phyloP scores from a whole-genome alignment of 2,329 filamentous ascomycete genomes.

The Fusarium chlamydosporum region DNA sequence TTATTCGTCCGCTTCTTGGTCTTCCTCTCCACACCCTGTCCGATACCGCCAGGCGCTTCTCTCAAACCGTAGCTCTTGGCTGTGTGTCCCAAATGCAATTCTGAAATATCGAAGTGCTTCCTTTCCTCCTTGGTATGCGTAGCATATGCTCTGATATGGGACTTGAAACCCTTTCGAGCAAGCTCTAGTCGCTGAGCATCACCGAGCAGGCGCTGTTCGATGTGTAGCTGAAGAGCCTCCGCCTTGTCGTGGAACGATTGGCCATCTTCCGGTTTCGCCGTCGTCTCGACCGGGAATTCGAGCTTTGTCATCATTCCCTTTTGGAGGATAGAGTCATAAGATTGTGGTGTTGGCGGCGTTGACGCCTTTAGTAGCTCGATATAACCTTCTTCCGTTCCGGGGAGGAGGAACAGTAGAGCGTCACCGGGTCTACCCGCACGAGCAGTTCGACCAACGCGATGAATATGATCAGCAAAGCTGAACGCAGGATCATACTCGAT shows the following conservation, averaged over 20 bases:
- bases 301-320: constrained; percentile 74
- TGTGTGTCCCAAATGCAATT: constrained; percentile 90
- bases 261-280: constrained; percentile 61
- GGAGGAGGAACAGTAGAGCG: constrained; percentile 89
- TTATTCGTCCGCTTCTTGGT: constrained; percentile 58
- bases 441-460: constrained; percentile 94
- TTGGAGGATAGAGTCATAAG: constrained; percentile 71
- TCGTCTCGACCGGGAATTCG: constrained; percentile 78
- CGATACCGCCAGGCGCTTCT: constrained; percentile 88
- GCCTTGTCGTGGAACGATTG: constrained; percentile 65
- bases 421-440: constrained; percentile 91
- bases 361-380: constrained; percentile 76
- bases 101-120: constrained; percentile 89
- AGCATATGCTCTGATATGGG: constrained; percentile 93
- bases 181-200: constrained; percentile 80
- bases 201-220: constrained; percentile 71
- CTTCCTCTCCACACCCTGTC: constrained; percentile 67
- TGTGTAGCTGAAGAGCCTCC: constrained; percentile 70
- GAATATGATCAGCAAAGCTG: constrained; percentile 91
- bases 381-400: constrained; percentile 93
- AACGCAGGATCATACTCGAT: constrained; percentile 98
- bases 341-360: constrained; percentile 63
- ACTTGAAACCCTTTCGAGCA: constrained; percentile 88
- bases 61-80: constrained; percentile 94
- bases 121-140: constrained; percentile 92